These are phyloP conservation scores for Salix suchowensis DNA, from an alignment of 345 rosid genomes.

Conservation along the genomic window DNA sequence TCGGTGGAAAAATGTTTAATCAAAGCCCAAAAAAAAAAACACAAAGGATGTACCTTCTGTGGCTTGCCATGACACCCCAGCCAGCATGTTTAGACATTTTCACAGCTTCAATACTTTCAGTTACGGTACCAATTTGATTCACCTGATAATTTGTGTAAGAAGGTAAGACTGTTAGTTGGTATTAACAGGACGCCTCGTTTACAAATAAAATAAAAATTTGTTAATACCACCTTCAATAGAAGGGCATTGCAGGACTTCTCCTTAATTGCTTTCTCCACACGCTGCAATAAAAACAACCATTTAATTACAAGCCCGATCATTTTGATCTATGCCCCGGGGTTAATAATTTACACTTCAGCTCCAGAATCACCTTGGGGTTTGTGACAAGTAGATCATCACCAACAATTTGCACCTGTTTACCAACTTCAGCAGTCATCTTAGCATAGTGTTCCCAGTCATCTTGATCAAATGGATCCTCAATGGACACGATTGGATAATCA, in stretches of 20 bases:
- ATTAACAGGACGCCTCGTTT: background rate
- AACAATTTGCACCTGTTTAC: constrained; percentile 74
- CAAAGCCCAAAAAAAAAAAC: background rate
- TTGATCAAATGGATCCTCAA: constrained; percentile 97
- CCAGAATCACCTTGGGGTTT: constrained; percentile 71
- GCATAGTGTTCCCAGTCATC: constrained; percentile 91
- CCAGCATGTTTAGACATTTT: constrained; percentile 97
- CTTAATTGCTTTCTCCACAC: constrained; percentile 81
- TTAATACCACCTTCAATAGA: constrained; percentile 62
- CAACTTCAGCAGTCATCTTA: constrained; percentile 76
- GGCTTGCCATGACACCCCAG: constrained; percentile 99
- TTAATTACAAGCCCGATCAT: background rate
- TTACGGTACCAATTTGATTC: constrained; percentile 94
- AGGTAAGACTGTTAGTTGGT: background rate
- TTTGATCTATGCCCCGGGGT: background rate
- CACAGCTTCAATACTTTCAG: constrained; percentile 97
- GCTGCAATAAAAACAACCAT: constrained; percentile 35
- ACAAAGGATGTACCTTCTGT: constrained; percentile 39
- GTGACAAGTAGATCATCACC: constrained; percentile 98
- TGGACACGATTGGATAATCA: constrained; percentile 91
- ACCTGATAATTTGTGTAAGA: constrained; percentile 39
- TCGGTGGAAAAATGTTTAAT: background rate
- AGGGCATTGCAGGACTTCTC: constrained; percentile 94
- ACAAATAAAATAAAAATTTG: background rate
- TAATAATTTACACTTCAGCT: background rate